These are phyloP conservation scores for Chalciporus piperatus DNA, from an alignment of 768 basidiomycete species.

Conservation along the genomic window DNA sequence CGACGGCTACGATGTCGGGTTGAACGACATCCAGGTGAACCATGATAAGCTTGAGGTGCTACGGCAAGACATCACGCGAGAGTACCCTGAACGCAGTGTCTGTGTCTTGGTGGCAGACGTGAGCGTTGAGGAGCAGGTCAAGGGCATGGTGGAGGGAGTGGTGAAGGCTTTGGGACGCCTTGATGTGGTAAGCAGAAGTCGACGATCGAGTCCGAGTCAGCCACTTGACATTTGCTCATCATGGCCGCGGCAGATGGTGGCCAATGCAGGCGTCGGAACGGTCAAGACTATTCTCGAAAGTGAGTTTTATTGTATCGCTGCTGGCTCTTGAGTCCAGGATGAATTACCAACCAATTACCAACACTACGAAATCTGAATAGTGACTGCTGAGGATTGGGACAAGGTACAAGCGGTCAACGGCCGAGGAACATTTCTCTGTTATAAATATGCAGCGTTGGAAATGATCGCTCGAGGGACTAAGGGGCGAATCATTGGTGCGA, in stretches of 20 bases:
- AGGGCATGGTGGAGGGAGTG: constrained; percentile 2
- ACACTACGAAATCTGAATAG: not conserved
- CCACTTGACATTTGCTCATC: no score
- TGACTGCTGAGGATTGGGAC: constrained; percentile 1
- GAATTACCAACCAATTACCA: no score
- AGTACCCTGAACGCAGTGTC: constrained; percentile 7
- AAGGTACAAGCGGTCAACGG: constrained; percentile 38
- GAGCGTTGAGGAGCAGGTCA: constrained; percentile 3
- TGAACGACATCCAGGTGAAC: constrained; percentile 33
- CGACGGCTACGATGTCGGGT: constrained; percentile 35
- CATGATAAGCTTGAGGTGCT: constrained; percentile 12
- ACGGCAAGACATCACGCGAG: constrained; percentile 13
- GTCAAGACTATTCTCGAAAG: not conserved
- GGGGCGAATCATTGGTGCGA: constrained; percentile 51
- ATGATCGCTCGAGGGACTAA: constrained; percentile 53
- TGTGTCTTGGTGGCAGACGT: constrained; percentile 17
- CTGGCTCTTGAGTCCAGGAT: not conserved
- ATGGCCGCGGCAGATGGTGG: constrained; percentile 12
- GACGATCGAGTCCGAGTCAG: no score
- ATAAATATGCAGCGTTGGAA: constrained; percentile 56
- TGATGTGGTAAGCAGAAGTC: constrained; percentile 2
- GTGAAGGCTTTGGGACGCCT: constrained; percentile 5
- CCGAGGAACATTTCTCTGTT: constrained; percentile 56
- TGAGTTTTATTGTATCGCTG: not conserved
- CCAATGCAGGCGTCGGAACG: constrained; percentile 8